Evolutionary conservation across 176 grass and related monocot species (phyloP), one percentile per base, ranked within the genome.

Genomic region (Luzula sylvatica): DNA sequence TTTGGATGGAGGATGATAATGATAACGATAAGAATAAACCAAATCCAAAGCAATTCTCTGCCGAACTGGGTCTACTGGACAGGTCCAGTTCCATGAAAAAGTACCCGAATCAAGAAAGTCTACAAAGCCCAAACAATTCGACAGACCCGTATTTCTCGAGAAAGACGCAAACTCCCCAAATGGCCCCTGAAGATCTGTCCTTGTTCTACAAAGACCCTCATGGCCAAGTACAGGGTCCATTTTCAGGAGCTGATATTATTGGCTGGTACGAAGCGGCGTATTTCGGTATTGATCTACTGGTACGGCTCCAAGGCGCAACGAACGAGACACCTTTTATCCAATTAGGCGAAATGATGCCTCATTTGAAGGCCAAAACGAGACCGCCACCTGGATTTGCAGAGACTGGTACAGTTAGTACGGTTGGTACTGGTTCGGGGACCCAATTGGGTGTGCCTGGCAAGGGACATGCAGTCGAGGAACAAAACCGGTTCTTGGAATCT

Each of bases 281-380:
- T 76, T 99, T 99, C 69, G 93, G 93, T 69, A 92, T 99, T 46
- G 82, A 99, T 74, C 82, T 99, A 53, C 69, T 78, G 49, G 86
- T 99, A 39, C 65, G 93, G 45, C 65, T 75, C 65, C 72, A 38
- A 24, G 82, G 68, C 77, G 78, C 65, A 28, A 74, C 75, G 13
- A 55, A 61, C 54, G 82, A 99, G 74, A 41, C 76, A 40, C 93
- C 86, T 77, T 92, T 99, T 71, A 75, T 77, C 54, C 60, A 79
- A 53, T 85, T 99, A 71, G 93, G 93, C 42, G 93, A 99, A 77
- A 78, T 83, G 72, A 99, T 99, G 93, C 93, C 93, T 20, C 86
- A 99, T 56, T 55, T 99, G 59, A 57, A 79, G 76, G 74, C 77
- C 48, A 99, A 99, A 72, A 85, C 68, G 47, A 72, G 75, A 38